Conservation (phyloP, 805 yeast species). For the Kodamaea hsintzibuensis region DNA sequence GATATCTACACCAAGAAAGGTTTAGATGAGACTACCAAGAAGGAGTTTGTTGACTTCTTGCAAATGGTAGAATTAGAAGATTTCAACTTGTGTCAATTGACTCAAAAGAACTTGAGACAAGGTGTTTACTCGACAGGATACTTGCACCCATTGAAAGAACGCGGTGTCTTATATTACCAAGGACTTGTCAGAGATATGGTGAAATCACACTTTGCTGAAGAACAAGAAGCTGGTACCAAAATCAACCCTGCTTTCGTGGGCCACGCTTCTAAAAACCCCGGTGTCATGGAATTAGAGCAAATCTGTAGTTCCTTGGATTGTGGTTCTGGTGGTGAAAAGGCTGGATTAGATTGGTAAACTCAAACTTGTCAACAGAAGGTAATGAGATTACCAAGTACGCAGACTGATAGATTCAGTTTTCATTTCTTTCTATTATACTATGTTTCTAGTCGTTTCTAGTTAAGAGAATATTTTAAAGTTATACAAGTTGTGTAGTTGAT, state of each 20-base stretch:
- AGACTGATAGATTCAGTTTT: background rate
- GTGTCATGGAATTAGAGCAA: constrained; percentile 48
- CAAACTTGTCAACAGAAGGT: no score
- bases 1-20: constrained; percentile 65
- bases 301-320: constrained; percentile 55
- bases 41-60: constrained; percentile 63
- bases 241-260: constrained; percentile 55
- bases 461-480: background rate
- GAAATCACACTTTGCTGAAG: constrained; percentile 50
- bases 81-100: constrained; percentile 56
- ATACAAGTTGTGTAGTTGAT: background rate
- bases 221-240: constrained; percentile 44
- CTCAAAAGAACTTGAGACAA: constrained; percentile 62
- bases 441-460: background rate
- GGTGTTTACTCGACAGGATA: constrained; percentile 61
- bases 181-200: constrained; percentile 57
- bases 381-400: no score
- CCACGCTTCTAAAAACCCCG: constrained; percentile 38
- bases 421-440: background rate
- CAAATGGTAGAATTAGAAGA: constrained; percentile 62
- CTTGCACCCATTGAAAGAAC: constrained; percentile 59
- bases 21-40: constrained; percentile 49
- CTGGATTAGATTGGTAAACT: constrained; percentile 12
- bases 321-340: constrained; percentile 15
- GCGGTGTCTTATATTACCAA: constrained; percentile 60